A percentile compares a stretch with the other conserved stretches of the same genome.
Evolutionary conservation across 768 basidiomycete genomes (phyloP).

Genomic region (Kwoniella dejecticola): DNA sequence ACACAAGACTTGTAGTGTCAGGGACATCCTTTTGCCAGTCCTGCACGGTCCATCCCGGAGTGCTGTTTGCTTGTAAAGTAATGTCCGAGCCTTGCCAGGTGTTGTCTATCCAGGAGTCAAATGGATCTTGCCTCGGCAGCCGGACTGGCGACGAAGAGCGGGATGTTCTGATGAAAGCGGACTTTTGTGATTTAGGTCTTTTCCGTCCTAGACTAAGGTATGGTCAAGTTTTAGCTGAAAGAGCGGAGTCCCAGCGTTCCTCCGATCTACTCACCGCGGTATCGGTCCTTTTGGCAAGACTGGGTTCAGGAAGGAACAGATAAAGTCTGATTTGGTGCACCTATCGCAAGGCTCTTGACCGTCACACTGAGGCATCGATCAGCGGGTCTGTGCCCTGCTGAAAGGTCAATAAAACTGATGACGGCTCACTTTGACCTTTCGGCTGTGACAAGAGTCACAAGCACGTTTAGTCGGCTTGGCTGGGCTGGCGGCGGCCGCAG

Average conservation of each 20-base stretch:
- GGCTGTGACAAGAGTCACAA: conserved; percentile 41
- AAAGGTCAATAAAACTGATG: too few relatives aligned
- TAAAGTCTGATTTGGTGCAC: conserved; percentile 12
- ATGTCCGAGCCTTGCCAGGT: background rate
- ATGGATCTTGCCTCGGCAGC: background rate
- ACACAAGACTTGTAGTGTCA: background rate
- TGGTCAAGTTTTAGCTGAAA: too few relatives aligned
- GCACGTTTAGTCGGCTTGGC: conserved; percentile 21
- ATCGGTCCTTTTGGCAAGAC: conserved; percentile 32
- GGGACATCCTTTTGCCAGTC: background rate
- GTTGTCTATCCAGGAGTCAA: background rate
- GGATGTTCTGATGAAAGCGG: background rate
- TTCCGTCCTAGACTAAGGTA: too few relatives aligned
- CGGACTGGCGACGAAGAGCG: conserved; percentile 3
- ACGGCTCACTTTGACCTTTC: conserved; percentile 41
- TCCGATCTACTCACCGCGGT: conserved; percentile 21
- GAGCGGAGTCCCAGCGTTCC: too few relatives aligned
- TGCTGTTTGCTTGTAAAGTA: background rate
- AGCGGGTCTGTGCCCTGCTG: too few relatives aligned
- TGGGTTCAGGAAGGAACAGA: conserved; percentile 39
- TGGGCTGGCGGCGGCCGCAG: too few relatives aligned
- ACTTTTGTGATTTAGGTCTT: background rate
- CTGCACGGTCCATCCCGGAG: too few relatives aligned
- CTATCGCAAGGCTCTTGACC: conserved; percentile 26
- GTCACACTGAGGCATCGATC: conserved; percentile 37